Conservation (phyloP, 2,329 filamentous ascomycete genomes). For the Talaromyces sp. region DNA sequence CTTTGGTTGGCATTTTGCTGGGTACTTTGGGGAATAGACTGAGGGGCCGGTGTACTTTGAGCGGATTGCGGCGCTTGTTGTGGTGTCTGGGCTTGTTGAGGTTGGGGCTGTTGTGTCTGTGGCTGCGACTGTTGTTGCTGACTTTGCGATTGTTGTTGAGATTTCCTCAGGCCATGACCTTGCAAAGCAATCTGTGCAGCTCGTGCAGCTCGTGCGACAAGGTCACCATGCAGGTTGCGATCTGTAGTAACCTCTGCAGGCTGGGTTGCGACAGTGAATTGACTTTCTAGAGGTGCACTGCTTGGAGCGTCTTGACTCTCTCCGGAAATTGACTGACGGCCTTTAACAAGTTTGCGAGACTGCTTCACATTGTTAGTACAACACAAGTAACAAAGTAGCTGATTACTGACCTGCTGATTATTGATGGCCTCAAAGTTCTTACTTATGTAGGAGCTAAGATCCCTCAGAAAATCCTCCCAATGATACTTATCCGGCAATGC, state of each 20-base stretch:
- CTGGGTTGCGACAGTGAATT: slow-evolving; percentile 40
- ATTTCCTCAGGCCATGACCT: slow-evolving; percentile 39
- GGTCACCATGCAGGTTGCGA: slow-evolving; percentile 43
- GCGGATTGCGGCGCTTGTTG: slow-evolving; percentile 24
- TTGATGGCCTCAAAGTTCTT: slow-evolving; percentile 56
- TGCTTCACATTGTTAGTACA: slow-evolving; percentile 19
- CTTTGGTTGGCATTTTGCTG: slow-evolving; percentile 26
- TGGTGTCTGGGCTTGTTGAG: slow-evolving; percentile 29
- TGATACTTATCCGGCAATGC: slow-evolving; percentile 58
- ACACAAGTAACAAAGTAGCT: background rate
- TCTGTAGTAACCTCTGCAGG: slow-evolving; percentile 40
- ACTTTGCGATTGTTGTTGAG: slow-evolving; percentile 33
- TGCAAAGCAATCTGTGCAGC: slow-evolving; percentile 49
- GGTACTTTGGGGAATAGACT: slow-evolving; percentile 27
- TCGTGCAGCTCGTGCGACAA: slow-evolving; percentile 47
- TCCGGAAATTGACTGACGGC: slow-evolving; percentile 35
- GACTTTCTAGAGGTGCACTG: slow-evolving; percentile 40
- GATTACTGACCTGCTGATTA: slow-evolving; percentile 43
- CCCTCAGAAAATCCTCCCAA: slow-evolving; percentile 62
- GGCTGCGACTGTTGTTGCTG: slow-evolving; percentile 33
- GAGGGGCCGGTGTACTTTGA: slow-evolving; percentile 35
- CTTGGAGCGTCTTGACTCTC: slow-evolving; percentile 35
- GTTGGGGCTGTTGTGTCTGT: slow-evolving; percentile 23
- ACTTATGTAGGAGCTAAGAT: slow-evolving; percentile 57
- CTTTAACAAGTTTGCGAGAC: slow-evolving; percentile 41